Evolutionary conservation across 2,329 filamentous ascomycete genomes (phyloP).

Genomic region (Colletotrichum magnum): DNA sequence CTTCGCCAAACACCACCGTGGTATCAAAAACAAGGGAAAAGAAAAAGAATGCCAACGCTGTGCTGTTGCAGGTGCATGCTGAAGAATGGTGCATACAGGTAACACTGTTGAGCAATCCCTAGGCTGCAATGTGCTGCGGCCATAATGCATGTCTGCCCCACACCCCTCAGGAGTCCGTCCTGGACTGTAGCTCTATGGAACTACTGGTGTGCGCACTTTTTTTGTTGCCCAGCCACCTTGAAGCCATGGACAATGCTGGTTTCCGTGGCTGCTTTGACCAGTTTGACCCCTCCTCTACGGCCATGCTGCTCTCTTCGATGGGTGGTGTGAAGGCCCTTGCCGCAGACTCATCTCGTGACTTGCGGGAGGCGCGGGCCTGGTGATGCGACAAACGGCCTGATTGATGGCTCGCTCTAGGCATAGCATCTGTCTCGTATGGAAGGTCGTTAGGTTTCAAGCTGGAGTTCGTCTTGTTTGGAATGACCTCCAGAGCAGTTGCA

Average conservation of each 20-base stretch:
- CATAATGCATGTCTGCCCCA: background rate
- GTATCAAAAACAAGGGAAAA: conserved; percentile 12
- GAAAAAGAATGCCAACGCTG: background rate
- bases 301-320: conserved; percentile 8
- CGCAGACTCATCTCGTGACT: conserved; percentile 28
- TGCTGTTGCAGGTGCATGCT: background rate
- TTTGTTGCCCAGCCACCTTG: conserved; percentile 29
- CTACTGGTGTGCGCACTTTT: conserved; percentile 1
- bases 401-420: conserved; percentile 16
- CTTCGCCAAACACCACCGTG: background rate
- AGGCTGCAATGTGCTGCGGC: too few relatives aligned
- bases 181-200: conserved; percentile 30
- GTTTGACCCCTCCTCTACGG: background rate
- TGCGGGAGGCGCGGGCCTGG: conserved; percentile 27
- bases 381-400: conserved; percentile 24
- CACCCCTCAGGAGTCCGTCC: background rate
- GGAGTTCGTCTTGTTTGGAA: conserved; percentile 10
- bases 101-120: too few relatives aligned
- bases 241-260: conserved; percentile 28
- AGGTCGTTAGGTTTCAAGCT: background rate
- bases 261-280: conserved; percentile 11
- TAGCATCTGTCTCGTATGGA: conserved; percentile 6
- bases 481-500: conserved; percentile 22
- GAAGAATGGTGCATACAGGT: background rate
- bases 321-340: conserved; percentile 29